Evolutionary conservation across 2,329 filamentous ascomycete species (phyloP).

Genomic region (Didymella glomerata): DNA sequence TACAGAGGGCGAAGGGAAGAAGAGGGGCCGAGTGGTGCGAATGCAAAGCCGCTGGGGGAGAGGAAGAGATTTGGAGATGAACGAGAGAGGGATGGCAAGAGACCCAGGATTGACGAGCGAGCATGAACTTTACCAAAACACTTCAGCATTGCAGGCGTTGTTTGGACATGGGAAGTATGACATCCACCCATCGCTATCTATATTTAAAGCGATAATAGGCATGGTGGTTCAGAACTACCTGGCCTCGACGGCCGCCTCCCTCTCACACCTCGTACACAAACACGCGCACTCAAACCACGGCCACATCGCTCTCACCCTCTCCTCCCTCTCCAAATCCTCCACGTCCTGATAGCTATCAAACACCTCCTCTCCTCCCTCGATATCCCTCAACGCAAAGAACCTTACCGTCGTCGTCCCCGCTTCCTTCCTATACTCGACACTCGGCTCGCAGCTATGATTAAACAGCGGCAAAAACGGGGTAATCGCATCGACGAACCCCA

Average conservation of each 20-base stretch:
- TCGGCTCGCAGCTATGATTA: slow-evolving; percentile 48
- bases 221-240: no score
- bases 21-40: slow-evolving; percentile 70
- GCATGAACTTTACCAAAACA: no score
- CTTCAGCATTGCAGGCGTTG: no score
- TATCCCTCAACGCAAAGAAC: slow-evolving; percentile 22
- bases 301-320: slow-evolving; percentile 23
- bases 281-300: slow-evolving; percentile 28
- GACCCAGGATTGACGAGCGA: slow-evolving; percentile 50
- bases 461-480: slow-evolving; percentile 43
- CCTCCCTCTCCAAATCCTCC: background rate
- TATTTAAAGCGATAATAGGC: no score
- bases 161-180: no score
- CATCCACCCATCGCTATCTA: no score
- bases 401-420: slow-evolving; percentile 21
- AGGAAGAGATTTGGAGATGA: slow-evolving; percentile 58
- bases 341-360: slow-evolving; percentile 30
- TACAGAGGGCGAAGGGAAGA: slow-evolving; percentile 48
- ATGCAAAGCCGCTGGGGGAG: slow-evolving; percentile 74
- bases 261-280: slow-evolving; percentile 20
- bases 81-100: slow-evolving; percentile 55
- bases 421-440: slow-evolving; percentile 31
- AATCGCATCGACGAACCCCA: slow-evolving; percentile 41
- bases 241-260: slow-evolving; percentile 14
- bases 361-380: slow-evolving; percentile 20